Evolutionary conservation across 495 filamentous ascomycete species (phyloP).

Genomic region (Penicillium fimorum): DNA sequence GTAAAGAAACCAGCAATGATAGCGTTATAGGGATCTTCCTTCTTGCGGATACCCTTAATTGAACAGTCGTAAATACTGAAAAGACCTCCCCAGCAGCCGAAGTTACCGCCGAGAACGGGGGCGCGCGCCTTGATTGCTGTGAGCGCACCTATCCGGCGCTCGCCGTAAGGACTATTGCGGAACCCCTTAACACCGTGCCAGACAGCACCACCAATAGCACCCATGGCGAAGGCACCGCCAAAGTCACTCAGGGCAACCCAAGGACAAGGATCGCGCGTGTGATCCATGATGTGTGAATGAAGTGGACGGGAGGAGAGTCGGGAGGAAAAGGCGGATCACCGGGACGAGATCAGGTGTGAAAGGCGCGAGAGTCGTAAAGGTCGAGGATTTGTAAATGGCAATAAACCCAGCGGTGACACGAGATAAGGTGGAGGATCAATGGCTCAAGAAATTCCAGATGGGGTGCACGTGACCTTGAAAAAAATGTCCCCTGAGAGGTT

Average conservation of each 20-base stretch:
- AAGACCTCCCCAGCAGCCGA: slow-evolving; percentile 93
- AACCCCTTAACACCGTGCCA: slow-evolving; percentile 99
- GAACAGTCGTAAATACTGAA: slow-evolving; percentile 96
- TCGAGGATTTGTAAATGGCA: background rate
- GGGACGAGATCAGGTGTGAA: background rate
- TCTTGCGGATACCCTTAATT: slow-evolving; percentile 92
- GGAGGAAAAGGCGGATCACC: background rate
- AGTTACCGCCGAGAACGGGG: slow-evolving; percentile 94
- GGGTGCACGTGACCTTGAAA: slow-evolving; percentile 1
- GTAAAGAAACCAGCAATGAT: slow-evolving; percentile 97
- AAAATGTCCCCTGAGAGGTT: background rate
- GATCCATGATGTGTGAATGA: slow-evolving; percentile 64
- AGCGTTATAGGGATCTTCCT: slow-evolving; percentile 97
- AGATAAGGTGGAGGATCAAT: slow-evolving; percentile 2
- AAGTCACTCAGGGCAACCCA: slow-evolving; percentile 97
- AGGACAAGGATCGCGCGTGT: slow-evolving; percentile 91
- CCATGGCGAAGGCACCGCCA: slow-evolving; percentile 96
- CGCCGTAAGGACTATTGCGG: slow-evolving; percentile 84
- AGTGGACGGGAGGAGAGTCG: background rate
- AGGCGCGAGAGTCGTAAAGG: background rate
- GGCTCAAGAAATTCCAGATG: slow-evolving; percentile 1
- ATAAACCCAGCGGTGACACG: background rate
- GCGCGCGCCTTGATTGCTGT: slow-evolving; percentile 97
- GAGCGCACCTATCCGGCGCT: slow-evolving; percentile 90
- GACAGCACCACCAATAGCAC: slow-evolving; percentile 86